Conservation (phyloP, 805 yeast species). For the Ogataea naganishii region DNA sequence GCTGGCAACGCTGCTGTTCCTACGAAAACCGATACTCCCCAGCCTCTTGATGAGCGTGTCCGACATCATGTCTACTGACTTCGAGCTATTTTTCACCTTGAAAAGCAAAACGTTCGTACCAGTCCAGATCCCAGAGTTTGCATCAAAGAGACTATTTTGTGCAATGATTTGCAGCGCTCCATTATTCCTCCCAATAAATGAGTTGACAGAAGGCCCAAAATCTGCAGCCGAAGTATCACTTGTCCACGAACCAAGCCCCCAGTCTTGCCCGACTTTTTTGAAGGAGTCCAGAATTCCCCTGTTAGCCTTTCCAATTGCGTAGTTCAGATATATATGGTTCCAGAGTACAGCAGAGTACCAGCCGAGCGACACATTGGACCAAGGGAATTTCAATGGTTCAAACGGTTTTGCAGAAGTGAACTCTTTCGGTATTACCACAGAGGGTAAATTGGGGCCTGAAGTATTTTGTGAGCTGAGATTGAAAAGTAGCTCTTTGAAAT, state of each 20-base stretch:
- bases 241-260: slow-evolving; percentile 22
- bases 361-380: slow-evolving; percentile 59
- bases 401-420: slow-evolving; percentile 32
- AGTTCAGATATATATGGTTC: slow-evolving; percentile 40
- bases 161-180: slow-evolving; percentile 19
- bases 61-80: slow-evolving; percentile 39
- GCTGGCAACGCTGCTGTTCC: slow-evolving; percentile 20
- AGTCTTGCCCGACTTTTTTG: slow-evolving; percentile 25
- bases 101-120: slow-evolving; percentile 37
- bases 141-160: background rate
- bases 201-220: slow-evolving; percentile 14
- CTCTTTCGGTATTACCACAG: slow-evolving; percentile 21
- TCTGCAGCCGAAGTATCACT: slow-evolving; percentile 9
- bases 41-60: slow-evolving; percentile 38
- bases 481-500: slow-evolving; percentile 17
- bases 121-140: slow-evolving; percentile 30
- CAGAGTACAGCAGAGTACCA: slow-evolving; percentile 69
- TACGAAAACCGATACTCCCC: slow-evolving; percentile 30
- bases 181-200: slow-evolving; percentile 24
- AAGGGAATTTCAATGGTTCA: slow-evolving; percentile 42
- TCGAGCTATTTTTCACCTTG: slow-evolving; percentile 18
- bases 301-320: slow-evolving; percentile 25
- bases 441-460: slow-evolving; percentile 6
- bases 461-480: too few relatives aligned
- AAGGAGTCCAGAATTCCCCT: slow-evolving; percentile 16